Conservation (phyloP, 169 alveolate genomes). For the Eimeria maxima region DNA sequence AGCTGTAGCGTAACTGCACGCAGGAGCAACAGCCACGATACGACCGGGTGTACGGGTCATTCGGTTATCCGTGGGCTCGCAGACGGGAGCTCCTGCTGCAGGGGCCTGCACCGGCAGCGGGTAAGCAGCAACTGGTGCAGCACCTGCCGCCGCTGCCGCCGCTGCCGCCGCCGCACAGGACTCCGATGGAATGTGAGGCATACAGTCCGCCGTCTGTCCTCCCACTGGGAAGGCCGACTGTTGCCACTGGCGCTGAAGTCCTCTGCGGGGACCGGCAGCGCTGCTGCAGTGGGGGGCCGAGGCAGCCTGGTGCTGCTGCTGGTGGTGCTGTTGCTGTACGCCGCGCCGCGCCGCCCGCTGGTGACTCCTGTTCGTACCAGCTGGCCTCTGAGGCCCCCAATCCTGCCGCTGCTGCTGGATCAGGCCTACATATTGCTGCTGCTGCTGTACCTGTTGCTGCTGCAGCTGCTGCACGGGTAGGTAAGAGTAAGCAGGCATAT, state of each 20-base stretch:
- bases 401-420: constrained; percentile 50
- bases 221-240: constrained; percentile 49
- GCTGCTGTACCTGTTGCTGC: constrained; percentile 28
- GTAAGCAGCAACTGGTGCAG: constrained; percentile 29
- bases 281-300: constrained; percentile 46
- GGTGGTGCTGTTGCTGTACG: constrained; percentile 58
- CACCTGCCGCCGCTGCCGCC: neutral
- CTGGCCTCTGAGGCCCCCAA: constrained; percentile 62
- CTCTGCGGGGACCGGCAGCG: constrained; percentile 41
- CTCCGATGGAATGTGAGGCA: constrained; percentile 33
- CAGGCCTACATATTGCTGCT: constrained; percentile 28
- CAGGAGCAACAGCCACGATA: neutral
- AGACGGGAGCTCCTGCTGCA: constrained; percentile 40
- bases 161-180: constrained; percentile 37
- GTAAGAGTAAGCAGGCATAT: constrained; percentile 16
- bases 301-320: constrained; percentile 35
- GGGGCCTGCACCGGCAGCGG: constrained; percentile 34
- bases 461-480: constrained; percentile 62
- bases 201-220: constrained; percentile 21
- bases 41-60: constrained; percentile 16
- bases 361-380: constrained; percentile 12
- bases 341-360: constrained; percentile 58
- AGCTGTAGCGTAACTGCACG: neutral
- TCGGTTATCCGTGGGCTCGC: constrained; percentile 43
- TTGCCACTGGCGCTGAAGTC: constrained; percentile 62